phyloP scores from a whole-genome alignment of 2,329 filamentous ascomycete genomes.

The Aureobasidium mangrovei region DNA sequence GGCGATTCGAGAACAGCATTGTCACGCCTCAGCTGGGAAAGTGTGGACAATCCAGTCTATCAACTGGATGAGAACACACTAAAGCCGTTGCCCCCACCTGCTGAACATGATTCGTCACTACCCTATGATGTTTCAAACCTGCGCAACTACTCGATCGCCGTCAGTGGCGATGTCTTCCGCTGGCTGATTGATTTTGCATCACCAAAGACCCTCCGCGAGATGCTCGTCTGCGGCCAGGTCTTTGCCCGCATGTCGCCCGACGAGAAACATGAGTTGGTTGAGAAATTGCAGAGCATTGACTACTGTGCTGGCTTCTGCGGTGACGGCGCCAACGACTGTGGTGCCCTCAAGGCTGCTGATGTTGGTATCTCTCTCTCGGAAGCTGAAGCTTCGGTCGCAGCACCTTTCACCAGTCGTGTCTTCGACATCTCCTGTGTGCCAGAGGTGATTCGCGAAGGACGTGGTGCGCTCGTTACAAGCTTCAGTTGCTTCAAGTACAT shows the following conservation, averaged over 20 bases:
- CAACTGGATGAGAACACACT: conserved; percentile 72
- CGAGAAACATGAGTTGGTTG: conserved; percentile 94
- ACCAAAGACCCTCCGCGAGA: conserved; percentile 69
- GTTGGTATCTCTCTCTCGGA: conserved; percentile 96
- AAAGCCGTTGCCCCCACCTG: conserved; percentile 63
- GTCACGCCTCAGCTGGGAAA: conserved; percentile 77
- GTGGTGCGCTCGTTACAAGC: conserved; percentile 91
- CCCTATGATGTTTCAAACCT: conserved; percentile 77
- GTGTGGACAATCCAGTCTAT: conserved; percentile 77
- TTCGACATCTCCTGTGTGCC: conserved; percentile 97
- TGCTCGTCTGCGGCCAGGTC: conserved; percentile 85
- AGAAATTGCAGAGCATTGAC: conserved; percentile 92
- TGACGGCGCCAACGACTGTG: conserved; percentile 95
- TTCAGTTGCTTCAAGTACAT: conserved; percentile 99
- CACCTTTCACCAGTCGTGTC: conserved; percentile 87
- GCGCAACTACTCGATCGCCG: conserved; percentile 77
- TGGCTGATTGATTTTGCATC: conserved; percentile 92
- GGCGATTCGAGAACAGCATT: conserved; percentile 67
- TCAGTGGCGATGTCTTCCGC: conserved; percentile 89
- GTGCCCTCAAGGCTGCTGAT: conserved; percentile 91
- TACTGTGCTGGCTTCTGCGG: conserved; percentile 96
- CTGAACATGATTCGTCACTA: conserved; percentile 68
- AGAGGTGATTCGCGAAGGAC: conserved; percentile 84
- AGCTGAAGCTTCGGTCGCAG: conserved; percentile 95
- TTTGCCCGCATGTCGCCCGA: conserved; percentile 98